Evolutionary conservation across 2,329 filamentous ascomycete genomes (phyloP).

Genomic region (Epichloe aotearoae): DNA sequence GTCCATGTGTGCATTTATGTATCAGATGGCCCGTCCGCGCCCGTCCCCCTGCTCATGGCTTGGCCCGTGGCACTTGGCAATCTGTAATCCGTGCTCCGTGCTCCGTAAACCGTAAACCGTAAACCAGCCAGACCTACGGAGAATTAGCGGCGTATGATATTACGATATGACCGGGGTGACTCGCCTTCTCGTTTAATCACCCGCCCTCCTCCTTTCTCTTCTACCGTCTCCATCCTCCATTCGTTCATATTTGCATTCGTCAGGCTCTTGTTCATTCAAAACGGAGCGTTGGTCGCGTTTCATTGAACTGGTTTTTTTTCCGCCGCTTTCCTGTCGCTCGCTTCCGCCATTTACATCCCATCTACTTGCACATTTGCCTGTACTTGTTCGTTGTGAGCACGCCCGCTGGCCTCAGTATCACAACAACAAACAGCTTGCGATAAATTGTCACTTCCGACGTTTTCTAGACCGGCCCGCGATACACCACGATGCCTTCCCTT

Average conservation of each 20-base stretch:
- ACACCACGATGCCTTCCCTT: constrained; percentile 38
- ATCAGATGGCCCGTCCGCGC: neutral
- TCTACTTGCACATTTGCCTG: neutral
- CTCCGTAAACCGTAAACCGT: too few relatives aligned
- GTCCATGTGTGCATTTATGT: neutral
- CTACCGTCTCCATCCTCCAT: neutral
- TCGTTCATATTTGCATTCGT: neutral
- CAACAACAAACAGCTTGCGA: neutral
- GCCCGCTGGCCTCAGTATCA: neutral
- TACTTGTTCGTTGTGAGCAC: neutral
- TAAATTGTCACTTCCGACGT: neutral
- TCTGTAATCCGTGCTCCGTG: too few relatives aligned
- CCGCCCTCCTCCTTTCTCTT: neutral
- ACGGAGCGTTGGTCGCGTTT: neutral
- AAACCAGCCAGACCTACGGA: neutral
- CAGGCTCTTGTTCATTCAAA: neutral
- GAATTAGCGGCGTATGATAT: neutral
- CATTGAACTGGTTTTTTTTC: neutral
- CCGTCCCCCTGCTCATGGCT: neutral
- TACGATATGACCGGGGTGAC: too few relatives aligned
- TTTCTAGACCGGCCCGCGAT: neutral
- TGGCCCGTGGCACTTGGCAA: neutral
- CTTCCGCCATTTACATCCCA: neutral
- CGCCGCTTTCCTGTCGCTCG: neutral
- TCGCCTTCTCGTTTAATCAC: neutral